phyloP scores from a whole-genome alignment of 371 early-diverging fungal genomes.

The Circinella minor region DNA sequence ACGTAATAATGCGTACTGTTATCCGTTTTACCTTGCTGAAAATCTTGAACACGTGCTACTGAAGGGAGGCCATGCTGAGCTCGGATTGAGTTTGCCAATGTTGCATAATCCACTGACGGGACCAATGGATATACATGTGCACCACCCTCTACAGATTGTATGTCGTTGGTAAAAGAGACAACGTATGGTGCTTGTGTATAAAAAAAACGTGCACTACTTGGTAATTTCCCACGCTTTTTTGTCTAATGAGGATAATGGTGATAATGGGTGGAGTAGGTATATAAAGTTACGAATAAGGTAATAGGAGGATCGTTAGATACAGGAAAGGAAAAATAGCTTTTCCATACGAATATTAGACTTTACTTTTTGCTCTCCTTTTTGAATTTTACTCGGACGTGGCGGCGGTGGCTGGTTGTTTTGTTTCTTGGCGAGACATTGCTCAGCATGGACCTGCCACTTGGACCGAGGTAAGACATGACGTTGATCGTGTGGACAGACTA shows the following conservation, averaged over 20 bases:
- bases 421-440: constrained; percentile 6
- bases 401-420: constrained; percentile 1
- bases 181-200: constrained; percentile 15
- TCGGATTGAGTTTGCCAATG: not conserved
- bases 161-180: constrained; percentile 9
- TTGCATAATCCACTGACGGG: not conserved
- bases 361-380: not conserved
- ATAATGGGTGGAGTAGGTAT: not conserved
- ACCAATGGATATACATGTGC: constrained; percentile 6
- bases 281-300: too few species aligned
- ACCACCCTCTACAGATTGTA: not conserved
- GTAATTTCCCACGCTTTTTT: not conserved
- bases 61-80: not conserved
- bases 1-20: too few species aligned
- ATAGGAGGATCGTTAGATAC: too few species aligned
- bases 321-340: not conserved
- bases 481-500: constrained; percentile 3
- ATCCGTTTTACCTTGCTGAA: constrained; percentile 5
- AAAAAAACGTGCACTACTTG: constrained; percentile 20
- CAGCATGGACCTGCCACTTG: not conserved
- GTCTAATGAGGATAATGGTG: not conserved
- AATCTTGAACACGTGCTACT: not conserved
- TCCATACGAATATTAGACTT: not conserved
- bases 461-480: constrained; percentile 8
- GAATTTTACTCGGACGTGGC: not conserved